A percentile compares a stretch with the other conserved stretches of the same genome.
Evolutionary conservation across 768 basidiomycete species (phyloP).

Genomic region (Rhodotorula toruloides): DNA sequence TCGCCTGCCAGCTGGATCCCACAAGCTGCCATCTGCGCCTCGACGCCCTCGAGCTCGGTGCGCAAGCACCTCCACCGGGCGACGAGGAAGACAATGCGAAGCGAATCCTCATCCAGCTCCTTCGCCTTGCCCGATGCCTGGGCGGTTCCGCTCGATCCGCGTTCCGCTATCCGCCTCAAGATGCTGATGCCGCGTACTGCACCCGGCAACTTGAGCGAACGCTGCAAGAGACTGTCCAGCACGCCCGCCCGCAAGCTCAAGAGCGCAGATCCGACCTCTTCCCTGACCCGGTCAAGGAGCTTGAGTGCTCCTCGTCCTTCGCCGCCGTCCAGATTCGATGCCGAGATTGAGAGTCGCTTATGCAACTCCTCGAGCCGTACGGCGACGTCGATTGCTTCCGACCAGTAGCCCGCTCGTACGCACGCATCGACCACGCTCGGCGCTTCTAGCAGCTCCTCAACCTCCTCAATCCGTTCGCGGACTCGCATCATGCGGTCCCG

Average conservation of each 20-base stretch:
- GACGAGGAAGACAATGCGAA: conserved; percentile 40
- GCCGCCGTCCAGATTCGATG: background rate
- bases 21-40: conserved; percentile 31
- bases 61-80: conserved; percentile 39
- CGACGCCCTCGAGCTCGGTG: conserved; percentile 28
- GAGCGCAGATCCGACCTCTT: conserved; percentile 33
- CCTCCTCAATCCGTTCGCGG: conserved; percentile 89
- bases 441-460: conserved; percentile 83
- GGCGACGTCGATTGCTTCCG: conserved; percentile 81
- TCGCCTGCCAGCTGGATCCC: conserved; percentile 17
- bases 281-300: conserved; percentile 34
- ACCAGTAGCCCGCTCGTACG: conserved; percentile 84
- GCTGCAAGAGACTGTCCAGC: conserved; percentile 35
- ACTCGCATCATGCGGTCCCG: conserved; percentile 55
- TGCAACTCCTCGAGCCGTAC: conserved; percentile 36
- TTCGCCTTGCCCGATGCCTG: background rate
- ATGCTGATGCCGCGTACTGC: conserved; percentile 39
- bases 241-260: conserved; percentile 29
- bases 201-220: conserved; percentile 40
- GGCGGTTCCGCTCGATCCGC: background rate
- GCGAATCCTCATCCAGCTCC: conserved; percentile 37
- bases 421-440: conserved; percentile 88
- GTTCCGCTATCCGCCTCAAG: conserved; percentile 31
- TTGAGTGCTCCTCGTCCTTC: conserved; percentile 1
- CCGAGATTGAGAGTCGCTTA: background rate